Percentiles rank a stretch among this genome's conserved stretches.
Evolutionary conservation across 2,329 filamentous ascomycete genomes (phyloP).

Genomic region (Pseudogymnoascus sp.): DNA sequence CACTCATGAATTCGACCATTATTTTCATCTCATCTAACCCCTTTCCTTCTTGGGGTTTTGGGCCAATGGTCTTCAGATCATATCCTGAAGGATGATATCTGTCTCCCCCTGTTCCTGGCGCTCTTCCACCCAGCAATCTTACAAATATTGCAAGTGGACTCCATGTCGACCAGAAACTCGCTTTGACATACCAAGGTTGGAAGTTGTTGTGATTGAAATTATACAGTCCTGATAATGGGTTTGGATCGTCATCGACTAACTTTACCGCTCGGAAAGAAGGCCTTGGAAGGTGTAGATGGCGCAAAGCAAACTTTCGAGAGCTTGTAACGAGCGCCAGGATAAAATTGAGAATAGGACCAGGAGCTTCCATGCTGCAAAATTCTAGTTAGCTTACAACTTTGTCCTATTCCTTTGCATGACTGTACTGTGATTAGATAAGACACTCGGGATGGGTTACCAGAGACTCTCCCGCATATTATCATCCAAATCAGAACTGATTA

Average conservation of each 20-base stretch:
- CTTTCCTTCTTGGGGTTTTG: slow-evolving; percentile 15
- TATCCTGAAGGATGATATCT: slow-evolving; percentile 14
- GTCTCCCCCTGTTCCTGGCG: slow-evolving; percentile 11
- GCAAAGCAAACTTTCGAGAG: slow-evolving; percentile 12
- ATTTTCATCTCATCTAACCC: slow-evolving; percentile 12
- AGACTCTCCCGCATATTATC: slow-evolving; percentile 14
- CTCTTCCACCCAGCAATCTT: slow-evolving; percentile 12
- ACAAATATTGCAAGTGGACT: slow-evolving; percentile 9
- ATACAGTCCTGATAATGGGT: slow-evolving; percentile 14
- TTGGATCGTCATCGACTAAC: slow-evolving; percentile 12
- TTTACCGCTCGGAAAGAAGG: slow-evolving; percentile 11
- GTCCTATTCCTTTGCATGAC: background rate
- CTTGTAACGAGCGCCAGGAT: slow-evolving; percentile 1
- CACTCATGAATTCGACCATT: slow-evolving; percentile 13
- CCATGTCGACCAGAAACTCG: slow-evolving; percentile 13
- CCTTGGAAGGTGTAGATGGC: slow-evolving; percentile 12
- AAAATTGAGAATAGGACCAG: slow-evolving; percentile 11
- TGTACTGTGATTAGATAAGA: background rate
- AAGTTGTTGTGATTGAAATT: slow-evolving; percentile 13
- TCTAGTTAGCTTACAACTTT: slow-evolving; percentile 1
- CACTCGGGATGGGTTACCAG: slow-evolving; percentile 8
- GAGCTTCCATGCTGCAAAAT: slow-evolving; percentile 12
- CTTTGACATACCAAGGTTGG: slow-evolving; percentile 15
- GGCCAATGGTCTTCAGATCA: slow-evolving; percentile 15
- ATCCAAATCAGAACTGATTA: slow-evolving; percentile 13